Evolutionary conservation across 345 rosid species (phyloP).

Genomic region (Conringia planisiliqua): DNA sequence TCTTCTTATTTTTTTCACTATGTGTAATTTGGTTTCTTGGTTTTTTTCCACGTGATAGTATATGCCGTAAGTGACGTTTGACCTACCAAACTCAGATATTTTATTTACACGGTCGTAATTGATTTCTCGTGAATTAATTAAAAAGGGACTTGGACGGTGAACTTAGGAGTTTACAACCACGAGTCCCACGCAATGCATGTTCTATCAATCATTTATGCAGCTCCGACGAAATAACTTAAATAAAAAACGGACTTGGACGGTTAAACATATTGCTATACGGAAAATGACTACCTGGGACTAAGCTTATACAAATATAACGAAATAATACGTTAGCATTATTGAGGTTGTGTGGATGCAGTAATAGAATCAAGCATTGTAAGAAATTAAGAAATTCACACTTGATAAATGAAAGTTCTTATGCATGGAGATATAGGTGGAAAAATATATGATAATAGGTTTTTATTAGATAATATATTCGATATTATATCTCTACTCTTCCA

Average conservation of each 20-base stretch:
- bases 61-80: conserved; percentile 5
- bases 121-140: conserved; percentile 6
- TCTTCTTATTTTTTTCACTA: neutral
- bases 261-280: neutral
- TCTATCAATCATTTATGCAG: neutral
- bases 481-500: neutral
- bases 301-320: neutral
- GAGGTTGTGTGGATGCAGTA: neutral
- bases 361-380: neutral
- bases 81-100: conserved; percentile 19
- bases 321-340: neutral
- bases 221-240: no score
- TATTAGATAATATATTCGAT: neutral
- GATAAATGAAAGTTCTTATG: neutral
- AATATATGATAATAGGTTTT: neutral
- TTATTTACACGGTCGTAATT: conserved; percentile 22
- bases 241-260: conserved; percentile 21
- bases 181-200: conserved; percentile 19
- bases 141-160: conserved; percentile 27
- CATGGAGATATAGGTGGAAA: neutral
- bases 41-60: conserved; percentile 4
- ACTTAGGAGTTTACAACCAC: conserved; percentile 16
- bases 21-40: neutral
- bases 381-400: neutral
- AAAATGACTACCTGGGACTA: neutral